Evolutionary conservation across 2,329 filamentous ascomycete genomes (phyloP).

Genomic region (Pseudocercospora vitis): DNA sequence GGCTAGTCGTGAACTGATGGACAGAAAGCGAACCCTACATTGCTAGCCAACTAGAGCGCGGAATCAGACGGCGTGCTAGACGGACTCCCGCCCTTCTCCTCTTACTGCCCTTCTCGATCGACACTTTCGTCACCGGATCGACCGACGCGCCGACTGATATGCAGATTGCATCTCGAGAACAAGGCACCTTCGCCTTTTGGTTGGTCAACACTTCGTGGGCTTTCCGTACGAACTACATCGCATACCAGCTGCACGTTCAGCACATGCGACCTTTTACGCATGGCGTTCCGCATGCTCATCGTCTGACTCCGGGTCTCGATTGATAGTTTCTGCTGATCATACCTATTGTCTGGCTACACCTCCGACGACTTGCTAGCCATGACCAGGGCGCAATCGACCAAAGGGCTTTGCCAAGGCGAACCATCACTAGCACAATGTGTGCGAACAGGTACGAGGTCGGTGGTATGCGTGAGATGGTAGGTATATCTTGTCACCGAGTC

Average conservation of each 20-base stretch:
- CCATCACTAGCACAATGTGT: neutral
- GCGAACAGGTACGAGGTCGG: neutral
- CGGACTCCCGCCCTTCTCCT: neutral
- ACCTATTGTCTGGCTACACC: neutral
- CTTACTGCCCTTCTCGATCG: neutral
- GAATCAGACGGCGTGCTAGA: neutral
- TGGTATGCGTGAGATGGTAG: neutral
- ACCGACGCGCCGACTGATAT: neutral
- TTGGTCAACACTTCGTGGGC: neutral
- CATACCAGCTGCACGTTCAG: neutral
- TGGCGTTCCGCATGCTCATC: neutral
- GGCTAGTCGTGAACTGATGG: too few relatives aligned
- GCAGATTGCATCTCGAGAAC: neutral
- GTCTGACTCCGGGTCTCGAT: neutral
- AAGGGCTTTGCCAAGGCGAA: too few relatives aligned
- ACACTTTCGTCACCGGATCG: slow-evolving; percentile 1
- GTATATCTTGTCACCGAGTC: too few relatives aligned
- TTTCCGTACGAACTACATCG: neutral
- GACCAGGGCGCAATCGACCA: too few relatives aligned
- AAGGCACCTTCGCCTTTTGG: neutral
- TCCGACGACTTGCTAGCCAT: neutral
- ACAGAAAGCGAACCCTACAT: too few relatives aligned
- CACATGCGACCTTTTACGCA: neutral
- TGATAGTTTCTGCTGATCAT: neutral
- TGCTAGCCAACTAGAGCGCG: slow-evolving; percentile 1